Evolutionary conservation across 345 rosid species (phyloP), one percentile per base, ranked within the genome.

Genomic region (Murraya koenigii): DNA sequence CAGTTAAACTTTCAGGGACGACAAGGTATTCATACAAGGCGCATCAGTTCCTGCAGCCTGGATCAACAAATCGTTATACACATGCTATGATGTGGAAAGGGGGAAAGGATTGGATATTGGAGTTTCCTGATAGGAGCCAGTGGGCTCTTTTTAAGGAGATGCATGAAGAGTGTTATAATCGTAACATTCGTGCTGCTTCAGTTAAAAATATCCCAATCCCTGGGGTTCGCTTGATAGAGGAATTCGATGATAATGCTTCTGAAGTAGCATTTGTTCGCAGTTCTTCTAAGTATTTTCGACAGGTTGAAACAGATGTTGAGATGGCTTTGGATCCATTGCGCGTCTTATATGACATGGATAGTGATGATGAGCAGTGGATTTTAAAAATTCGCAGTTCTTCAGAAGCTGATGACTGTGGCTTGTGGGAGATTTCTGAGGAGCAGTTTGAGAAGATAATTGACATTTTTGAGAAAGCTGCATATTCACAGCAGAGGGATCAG

Each of bases 71-170:
- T 80, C 86, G 97, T 80, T 91, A 70, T 66, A 94, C 97, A 2
- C 99, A 96, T 92, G 99, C 98, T 60, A 96, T 96, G 98, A 96
- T 94, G 95, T 96, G 99, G 99, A 94, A 92, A 88, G 99, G 94
- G 71, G 98, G 97, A 77, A 96, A 96, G 80, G 97, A 96, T 79
- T 96, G 99, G 99, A 87, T 75, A 32, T 82, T 96, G 77, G 99
- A 96, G 80, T 96, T 96, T 86, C 82, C 93, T 66, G 97, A 94
- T 66, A 84, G 97, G 69, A 90, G 98, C 79, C 98, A 94, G 79
- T 96, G 99, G 97, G 86, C 86, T 71, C 88, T 90, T 75, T 96
- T 96, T 80, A 96, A 92, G 87, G 98, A 92, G 91, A 90, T 96
- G 97, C 93, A 96, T 88, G 97, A 94, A 89, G 99, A 96, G 87